Evolutionary conservation across 2,329 filamentous ascomycete species (phyloP), one percentile per base, ranked within the genome.

Genomic region (Xylariaceae sp.): DNA sequence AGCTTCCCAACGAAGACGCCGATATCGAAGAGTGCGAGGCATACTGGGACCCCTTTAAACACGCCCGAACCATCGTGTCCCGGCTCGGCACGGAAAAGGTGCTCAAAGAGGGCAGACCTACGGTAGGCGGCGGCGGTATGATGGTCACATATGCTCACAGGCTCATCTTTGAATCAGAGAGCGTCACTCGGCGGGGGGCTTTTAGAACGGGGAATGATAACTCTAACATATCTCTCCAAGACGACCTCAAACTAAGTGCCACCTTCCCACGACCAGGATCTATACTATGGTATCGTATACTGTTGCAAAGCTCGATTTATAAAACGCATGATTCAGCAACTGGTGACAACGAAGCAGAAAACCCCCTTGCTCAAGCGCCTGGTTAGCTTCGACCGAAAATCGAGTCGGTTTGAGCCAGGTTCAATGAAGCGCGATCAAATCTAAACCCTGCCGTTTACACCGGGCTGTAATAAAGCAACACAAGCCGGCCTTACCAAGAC

Each of bases 381-480:
- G 19, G 19, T 32, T 31, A 45, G 11, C 29, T 8, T 39, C 11
- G 19, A 39, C 19, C 30, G 19, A 39, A 9, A 12, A 46, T 34
- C 11, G 30, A 47, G 41, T 34, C 46, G 31, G 35, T 52, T 9
- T 35, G 41, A 26, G 42, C 41, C 30, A 31, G 46, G 26, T 44
- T 4, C 39, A 42, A 53, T 29, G 1, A 32, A 30, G 40, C 42
- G 27, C 29, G 34, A 54, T 40, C 31, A 41, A 50, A 27, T 54
- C 44, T 51, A 56, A 50, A 35, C 47, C 40, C 35, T 54, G 40
- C 47, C 51, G 11, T 48, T 51, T 48, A 58, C 54, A 31, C 54
- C 47, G 41, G 35, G 35, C 47, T 47, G 37, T 47, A 34, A 6
- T 50, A 54, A 56, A 49, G 50, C 45, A 30, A 37, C 44, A 27